phyloP scores from a whole-genome alignment of 2,329 filamentous ascomycete species.

The Aureobasidium lini region DNA sequence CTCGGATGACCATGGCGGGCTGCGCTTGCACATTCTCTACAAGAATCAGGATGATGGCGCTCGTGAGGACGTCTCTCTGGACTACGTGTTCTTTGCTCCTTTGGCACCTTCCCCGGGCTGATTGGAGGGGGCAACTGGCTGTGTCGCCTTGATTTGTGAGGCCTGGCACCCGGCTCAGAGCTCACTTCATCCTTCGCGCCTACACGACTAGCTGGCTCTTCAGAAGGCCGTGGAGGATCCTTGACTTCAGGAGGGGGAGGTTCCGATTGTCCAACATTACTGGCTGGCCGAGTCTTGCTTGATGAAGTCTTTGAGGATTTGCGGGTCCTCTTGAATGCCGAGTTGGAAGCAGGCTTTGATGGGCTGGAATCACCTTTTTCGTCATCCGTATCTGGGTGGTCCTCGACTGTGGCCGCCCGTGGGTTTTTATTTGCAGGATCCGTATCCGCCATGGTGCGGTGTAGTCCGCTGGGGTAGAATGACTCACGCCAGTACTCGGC shows the following conservation, averaged over 20 bases:
- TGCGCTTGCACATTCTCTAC: background rate
- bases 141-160: background rate
- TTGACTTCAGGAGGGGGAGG: background rate
- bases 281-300: background rate
- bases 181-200: background rate
- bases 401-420: background rate
- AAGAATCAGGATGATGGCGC: background rate
- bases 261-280: background rate
- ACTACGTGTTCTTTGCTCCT: background rate
- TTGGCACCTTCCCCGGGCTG: background rate
- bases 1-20: background rate
- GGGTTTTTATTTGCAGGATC: background rate
- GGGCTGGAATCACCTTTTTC: slow-evolving; percentile 1
- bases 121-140: background rate
- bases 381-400: background rate
- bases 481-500: slow-evolving; percentile 1
- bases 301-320: background rate
- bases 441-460: slow-evolving; percentile 4
- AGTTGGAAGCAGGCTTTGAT: slow-evolving; percentile 5
- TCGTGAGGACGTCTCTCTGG: background rate
- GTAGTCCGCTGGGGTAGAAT: background rate
- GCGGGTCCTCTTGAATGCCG: background rate
- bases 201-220: background rate
- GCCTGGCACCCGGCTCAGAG: background rate
- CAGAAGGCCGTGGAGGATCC: background rate